Conservation (phyloP, 73 alveolate genomes). For the Paramecium bursaria region DNA sequence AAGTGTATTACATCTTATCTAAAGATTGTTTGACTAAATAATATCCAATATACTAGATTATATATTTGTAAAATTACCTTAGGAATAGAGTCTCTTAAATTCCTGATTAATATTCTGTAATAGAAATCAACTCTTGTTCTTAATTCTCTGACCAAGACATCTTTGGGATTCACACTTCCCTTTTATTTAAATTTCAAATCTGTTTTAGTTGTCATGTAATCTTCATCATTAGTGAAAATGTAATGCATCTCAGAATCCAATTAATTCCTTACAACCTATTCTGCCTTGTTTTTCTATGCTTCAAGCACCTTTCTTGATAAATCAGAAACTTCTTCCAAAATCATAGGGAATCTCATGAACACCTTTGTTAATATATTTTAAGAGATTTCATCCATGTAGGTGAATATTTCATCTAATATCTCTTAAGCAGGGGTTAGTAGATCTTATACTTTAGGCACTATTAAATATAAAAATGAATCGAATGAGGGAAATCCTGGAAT, state of each 20-base stretch:
- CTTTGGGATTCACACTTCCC: constrained; percentile 39
- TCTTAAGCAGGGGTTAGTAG: constrained; percentile 83
- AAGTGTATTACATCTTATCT: constrained; percentile 60
- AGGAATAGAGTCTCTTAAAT: constrained; percentile 94
- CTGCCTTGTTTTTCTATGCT: constrained; percentile 53
- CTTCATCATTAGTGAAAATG: constrained; percentile 92
- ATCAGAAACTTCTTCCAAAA: constrained; percentile 76
- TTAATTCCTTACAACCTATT: constrained; percentile 70
- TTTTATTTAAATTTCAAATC: constrained; percentile 80
- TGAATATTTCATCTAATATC: constrained; percentile 71
- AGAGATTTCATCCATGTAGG: constrained; percentile 74
- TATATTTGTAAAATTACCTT: too few species aligned
- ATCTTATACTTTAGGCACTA: constrained; percentile 76
- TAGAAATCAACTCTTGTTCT: constrained; percentile 92
- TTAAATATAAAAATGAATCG: constrained; percentile 72
- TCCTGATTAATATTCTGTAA: constrained; percentile 88
- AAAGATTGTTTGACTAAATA: constrained; percentile 74
- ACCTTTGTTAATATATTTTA: constrained; percentile 71
- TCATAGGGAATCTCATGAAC: constrained; percentile 81
- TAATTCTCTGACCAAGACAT: constrained; percentile 80
- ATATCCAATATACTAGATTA: constrained; percentile 77
- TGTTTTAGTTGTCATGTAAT: constrained; percentile 85
- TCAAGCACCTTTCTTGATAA: constrained; percentile 61
- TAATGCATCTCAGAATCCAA: constrained; percentile 92
- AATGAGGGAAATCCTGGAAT: constrained; percentile 79